These are phyloP conservation scores for Zygotorulaspora florentina DNA, from an alignment of 805 yeast species.

Conservation along the genomic window DNA sequence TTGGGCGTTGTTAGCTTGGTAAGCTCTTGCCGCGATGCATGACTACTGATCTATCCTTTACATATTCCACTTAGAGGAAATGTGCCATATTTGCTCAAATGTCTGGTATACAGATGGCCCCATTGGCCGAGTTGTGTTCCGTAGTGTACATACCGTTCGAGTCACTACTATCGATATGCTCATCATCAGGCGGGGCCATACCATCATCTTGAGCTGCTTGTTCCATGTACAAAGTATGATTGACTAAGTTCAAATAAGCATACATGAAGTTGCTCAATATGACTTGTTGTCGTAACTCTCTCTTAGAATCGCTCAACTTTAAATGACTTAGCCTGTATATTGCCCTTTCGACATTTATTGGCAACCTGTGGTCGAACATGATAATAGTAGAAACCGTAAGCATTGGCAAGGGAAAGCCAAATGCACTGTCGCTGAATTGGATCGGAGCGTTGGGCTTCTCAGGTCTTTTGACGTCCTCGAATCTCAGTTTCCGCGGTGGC, in stretches of 20 bases:
- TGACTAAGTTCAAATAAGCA: slow-evolving; percentile 89
- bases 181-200: slow-evolving; percentile 9
- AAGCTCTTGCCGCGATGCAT: too few species aligned
- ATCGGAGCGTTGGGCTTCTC: slow-evolving; percentile 52
- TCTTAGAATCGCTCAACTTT: slow-evolving; percentile 88
- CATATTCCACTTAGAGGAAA: too few species aligned
- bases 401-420: slow-evolving; percentile 84
- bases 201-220: slow-evolving; percentile 43
- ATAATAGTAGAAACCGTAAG: slow-evolving; percentile 69
- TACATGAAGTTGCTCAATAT: slow-evolving; percentile 94
- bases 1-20: too few species aligned
- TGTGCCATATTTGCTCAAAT: slow-evolving; percentile 3
- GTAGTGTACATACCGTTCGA: slow-evolving; percentile 11
- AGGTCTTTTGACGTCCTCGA: slow-evolving; percentile 36
- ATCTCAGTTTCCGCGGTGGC: slow-evolving; percentile 36
- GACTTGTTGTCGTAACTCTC: slow-evolving; percentile 90
- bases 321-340: slow-evolving; percentile 88
- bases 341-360: slow-evolving; percentile 94
- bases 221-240: slow-evolving; percentile 79
- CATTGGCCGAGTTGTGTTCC: slow-evolving; percentile 20
- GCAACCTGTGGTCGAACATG: slow-evolving; percentile 82
- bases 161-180: slow-evolving; percentile 4
- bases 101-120: slow-evolving; percentile 27
- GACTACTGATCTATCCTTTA: too few species aligned
- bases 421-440: slow-evolving; percentile 70